These are phyloP conservation scores for Phyllosticta citribraziliensis DNA, from an alignment of 2,329 filamentous ascomycete genomes.

Conservation along the genomic window DNA sequence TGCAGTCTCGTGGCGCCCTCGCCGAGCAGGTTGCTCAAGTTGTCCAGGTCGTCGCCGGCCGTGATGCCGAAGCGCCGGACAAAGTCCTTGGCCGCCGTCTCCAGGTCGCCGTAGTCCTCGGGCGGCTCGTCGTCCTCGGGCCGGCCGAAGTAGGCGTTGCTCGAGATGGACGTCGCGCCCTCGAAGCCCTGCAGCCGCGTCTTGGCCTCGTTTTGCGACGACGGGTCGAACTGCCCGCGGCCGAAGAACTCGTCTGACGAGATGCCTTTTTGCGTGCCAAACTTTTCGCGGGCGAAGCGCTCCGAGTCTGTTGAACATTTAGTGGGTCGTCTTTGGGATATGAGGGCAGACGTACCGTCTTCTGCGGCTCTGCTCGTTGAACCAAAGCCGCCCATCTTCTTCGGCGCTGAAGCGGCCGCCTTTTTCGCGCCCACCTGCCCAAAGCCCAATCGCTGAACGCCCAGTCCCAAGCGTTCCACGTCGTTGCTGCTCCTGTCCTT, in stretches of 20 bases:
- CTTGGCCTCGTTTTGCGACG: constrained; percentile 76
- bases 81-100: constrained; percentile 91
- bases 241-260: constrained; percentile 98
- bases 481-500: constrained; percentile 57
- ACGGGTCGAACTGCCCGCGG: constrained; percentile 74
- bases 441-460: constrained; percentile 74
- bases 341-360: constrained; percentile 44
- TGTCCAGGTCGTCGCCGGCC: constrained; percentile 90
- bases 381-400: constrained; percentile 82
- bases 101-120: constrained; percentile 81
- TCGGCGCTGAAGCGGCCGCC: constrained; percentile 46
- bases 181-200: constrained; percentile 82
- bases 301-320: constrained; percentile 40
- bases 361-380: constrained; percentile 63
- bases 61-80: constrained; percentile 91
- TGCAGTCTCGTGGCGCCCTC: constrained; percentile 80
- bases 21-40: constrained; percentile 70
- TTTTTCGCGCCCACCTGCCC: constrained; percentile 66
- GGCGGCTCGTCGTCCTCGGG: constrained; percentile 65
- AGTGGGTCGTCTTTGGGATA: neutral
- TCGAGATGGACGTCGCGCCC: constrained; percentile 83
- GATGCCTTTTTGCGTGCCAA: constrained; percentile 87
- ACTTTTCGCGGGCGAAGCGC: constrained; percentile 76
- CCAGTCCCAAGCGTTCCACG: constrained; percentile 83
- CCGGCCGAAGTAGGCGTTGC: constrained; percentile 94